Evolutionary conservation across 2,329 filamentous ascomycete genomes (phyloP), one percentile per base, ranked within the genome.

Genomic region (Lasiodiplodia theobromae): DNA sequence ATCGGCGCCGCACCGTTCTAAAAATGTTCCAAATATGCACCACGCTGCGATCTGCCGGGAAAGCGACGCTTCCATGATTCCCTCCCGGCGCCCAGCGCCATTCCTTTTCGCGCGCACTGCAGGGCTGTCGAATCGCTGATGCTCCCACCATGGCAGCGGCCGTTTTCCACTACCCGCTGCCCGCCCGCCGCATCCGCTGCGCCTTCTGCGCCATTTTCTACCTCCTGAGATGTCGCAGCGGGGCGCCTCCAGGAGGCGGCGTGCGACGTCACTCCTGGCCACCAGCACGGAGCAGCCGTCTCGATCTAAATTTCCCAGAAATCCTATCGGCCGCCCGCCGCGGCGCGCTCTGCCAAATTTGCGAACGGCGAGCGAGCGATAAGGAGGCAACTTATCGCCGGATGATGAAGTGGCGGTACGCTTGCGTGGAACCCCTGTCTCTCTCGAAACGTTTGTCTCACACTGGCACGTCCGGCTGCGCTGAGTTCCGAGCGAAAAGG

Each of bases 391-490:
- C 60, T 64, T 67, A 67, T 67, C 65, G 65, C 53, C 54, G 28
- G 65, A 67, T 67, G 65, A 60, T 67, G 54, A 52, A 67, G 65
- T 67, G 65, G 65, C 65, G 65, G 65, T 44, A 18, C 65, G 65
- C 53, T 38, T 52, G 65, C 65, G 47, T 67, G 65, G 65, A 49
- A 25, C 38, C 65, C 65, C 65, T 60, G 65, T 38, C 37, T 23
- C 58, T 60, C 54, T 44, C 65, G 65, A 67, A 67, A 67, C 65
- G 65, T 60, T 67, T 67, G 65, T 57, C 65, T 67, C 53, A 58
- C 31, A 44, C 65, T 60, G 53, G 53, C 40, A 47, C 28, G 44
- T 31, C 56, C 60, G 60, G 60, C 28, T 40, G 12, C 5, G 28
- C 65, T 56, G 64, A 37, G 49, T 44, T 49, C 65, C 65, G 54